Base-by-base conservation (phyloP, 768 basidiomycete genomes). In the Auricularia sp. region DNA sequence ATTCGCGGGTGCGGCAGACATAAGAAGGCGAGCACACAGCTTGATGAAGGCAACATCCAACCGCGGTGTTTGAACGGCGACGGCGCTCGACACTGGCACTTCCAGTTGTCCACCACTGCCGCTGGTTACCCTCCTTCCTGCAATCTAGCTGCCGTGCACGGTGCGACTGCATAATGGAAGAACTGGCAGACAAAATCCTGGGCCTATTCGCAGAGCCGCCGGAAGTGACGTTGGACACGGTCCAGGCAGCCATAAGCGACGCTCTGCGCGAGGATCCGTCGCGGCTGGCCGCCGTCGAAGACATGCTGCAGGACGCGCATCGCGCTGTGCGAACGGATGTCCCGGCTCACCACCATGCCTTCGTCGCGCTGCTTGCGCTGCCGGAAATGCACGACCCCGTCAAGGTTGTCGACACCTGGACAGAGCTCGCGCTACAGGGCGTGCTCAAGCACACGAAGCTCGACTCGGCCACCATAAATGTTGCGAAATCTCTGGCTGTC, bases 401-500 rank as follows among this genome's bases (percentile, higher is more conserved):
- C 6, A 59, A 59, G 56, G 56, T 59, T 18, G 56, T 59, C 24
- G 29, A 18, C 56, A 59, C 56, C 24, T 59, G 56, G 56, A 59
- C 56, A 24, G 29, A 59, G 10, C 56, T 59, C 18, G 56, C 56
- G 24, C 56, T 59, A 2, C 24, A 59, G 29, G 29, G 16, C 13
- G 24, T 59, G 24, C 56, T 59, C 21, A 59, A 59, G 56, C 29
- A 59, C 29, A 24, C 56, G 1, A 6, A 29, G 6, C 29, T 59
- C 4, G 24, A 59, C 24, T 59, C 56, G 24, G 14, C 21, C 14
- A 59, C 56, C 6, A 6, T 59, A 21, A 7, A 29, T 14, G 34
- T 8, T 10, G 56, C 56, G 7, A 59, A 59, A 29, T 8, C 24
- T 7, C 34, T 59, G 4, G 56, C 24, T 18, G 34, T 59, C 24